Evolutionary conservation across 768 basidiomycete species (phyloP).

Genomic region (Rhizopogon vesiculosus): DNA sequence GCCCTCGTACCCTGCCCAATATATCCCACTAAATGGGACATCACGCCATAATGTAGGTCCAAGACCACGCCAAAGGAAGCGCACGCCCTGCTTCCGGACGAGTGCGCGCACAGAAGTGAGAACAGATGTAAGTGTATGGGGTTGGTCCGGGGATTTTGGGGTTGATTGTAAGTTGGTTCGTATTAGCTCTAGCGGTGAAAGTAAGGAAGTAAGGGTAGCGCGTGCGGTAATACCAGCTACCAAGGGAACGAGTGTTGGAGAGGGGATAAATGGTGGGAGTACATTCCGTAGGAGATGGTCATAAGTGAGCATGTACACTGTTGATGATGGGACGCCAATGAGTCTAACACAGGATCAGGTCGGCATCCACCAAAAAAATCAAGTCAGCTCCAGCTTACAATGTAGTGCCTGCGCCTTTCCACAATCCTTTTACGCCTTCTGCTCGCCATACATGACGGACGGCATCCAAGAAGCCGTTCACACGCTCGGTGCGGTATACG

Average conservation of each 20-base stretch:
- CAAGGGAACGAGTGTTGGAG: slow-evolving; percentile 57
- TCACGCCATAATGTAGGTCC: slow-evolving; percentile 94
- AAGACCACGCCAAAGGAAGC: slow-evolving; percentile 85
- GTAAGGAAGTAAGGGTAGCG: slow-evolving; percentile 68
- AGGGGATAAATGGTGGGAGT: slow-evolving; percentile 58
- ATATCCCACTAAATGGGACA: slow-evolving; percentile 94
- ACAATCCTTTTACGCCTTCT: slow-evolving; percentile 82
- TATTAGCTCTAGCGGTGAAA: slow-evolving; percentile 88
- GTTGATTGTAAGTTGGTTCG: slow-evolving; percentile 93
- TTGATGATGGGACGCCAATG: slow-evolving; percentile 89
- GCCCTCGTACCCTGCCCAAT: slow-evolving; percentile 94
- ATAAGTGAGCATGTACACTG: slow-evolving; percentile 94
- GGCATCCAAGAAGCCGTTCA: slow-evolving; percentile 85
- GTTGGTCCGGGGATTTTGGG: slow-evolving; percentile 60
- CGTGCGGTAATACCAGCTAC: slow-evolving; percentile 81
- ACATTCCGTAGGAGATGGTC: slow-evolving; percentile 72
- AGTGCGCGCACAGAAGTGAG: slow-evolving; percentile 56
- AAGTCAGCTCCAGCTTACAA: slow-evolving; percentile 56
- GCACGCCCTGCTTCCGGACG: slow-evolving; percentile 58
- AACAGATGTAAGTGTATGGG: slow-evolving; percentile 76
- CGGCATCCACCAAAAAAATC: neutral
- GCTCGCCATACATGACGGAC: slow-evolving; percentile 72
- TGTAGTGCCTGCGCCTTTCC: slow-evolving; percentile 94
- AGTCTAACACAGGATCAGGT: slow-evolving; percentile 41
- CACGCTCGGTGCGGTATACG: slow-evolving; percentile 62